Base-by-base conservation (phyloP, 1,284 basidiomycete species). In the Kalmanozyma brasiliensis region DNA sequence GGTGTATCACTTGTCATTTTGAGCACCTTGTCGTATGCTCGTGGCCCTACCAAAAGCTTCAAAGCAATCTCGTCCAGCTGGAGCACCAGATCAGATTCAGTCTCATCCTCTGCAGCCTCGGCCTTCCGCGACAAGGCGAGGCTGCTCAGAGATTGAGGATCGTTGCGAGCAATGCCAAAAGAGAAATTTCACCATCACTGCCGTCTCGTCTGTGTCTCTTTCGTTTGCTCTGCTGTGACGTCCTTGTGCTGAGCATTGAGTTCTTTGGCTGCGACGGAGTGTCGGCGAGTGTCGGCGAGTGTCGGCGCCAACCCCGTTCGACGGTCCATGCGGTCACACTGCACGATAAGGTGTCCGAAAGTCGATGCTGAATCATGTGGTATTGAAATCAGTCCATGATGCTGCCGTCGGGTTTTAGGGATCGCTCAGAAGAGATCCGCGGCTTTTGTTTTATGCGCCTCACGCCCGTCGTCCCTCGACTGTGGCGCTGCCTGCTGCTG, bases 1-100 rank as follows among this genome's bases (percentile, higher is more conserved):
- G 94, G 94, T 46, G 89, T 92, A 0, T 84, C 86, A 30, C 87
- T 93, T 61, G 94, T 96, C 46, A 87, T 97, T 40, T 85, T 87
- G 46, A 90, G 93, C 24, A 96, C 94, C 2, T 93, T 91, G 88
- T 85, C 94, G 63, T 96, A 96, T 85, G 51, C 66, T 7, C 60
- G 60, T 16, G 60, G 51, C 3, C 53, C 60, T 0, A 33, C 38
- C 16, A 61, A 64, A 38, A 33, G 42, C 35, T 36, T 56, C 4
- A 49, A 36, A 36, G 49, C 45, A 17, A 23, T 26, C 16, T 10
- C 48, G 0, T 34, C 63, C 3, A 36, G 33, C n/a, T 66, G 55
- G 62, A 40, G 38, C 47, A 32, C 51, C 30, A 37, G 49, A 9
- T 42, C 62, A 44, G 61, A 58, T 16, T 49, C 61, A 24, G 52